These are phyloP conservation scores for Populus ilicifolia DNA, from an alignment of 345 rosid species.

Conservation along the genomic window DNA sequence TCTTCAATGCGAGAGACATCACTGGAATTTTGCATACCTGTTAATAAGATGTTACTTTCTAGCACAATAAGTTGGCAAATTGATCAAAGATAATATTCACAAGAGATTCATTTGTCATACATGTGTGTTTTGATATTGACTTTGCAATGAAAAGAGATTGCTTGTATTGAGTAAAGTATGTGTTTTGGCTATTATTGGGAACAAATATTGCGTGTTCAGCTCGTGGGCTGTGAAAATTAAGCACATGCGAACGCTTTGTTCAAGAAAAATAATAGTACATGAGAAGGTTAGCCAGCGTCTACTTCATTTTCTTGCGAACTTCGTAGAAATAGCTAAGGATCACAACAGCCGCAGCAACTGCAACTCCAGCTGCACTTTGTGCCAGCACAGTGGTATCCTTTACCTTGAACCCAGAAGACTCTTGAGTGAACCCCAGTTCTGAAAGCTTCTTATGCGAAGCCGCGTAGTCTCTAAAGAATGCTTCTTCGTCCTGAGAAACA, in stretches of 20 bases:
- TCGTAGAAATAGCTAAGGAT: slow-evolving; percentile 75
- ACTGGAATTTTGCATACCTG: not conserved
- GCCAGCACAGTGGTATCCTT: slow-evolving; percentile 58
- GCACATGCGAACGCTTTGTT: not conserved
- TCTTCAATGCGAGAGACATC: not conserved
- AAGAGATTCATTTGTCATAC: not conserved
- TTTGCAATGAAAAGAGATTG: not conserved
- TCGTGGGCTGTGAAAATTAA: not conserved
- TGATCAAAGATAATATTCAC: not conserved
- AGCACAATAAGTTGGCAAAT: not conserved
- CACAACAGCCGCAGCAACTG: slow-evolving; percentile 76
- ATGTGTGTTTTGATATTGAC: not conserved
- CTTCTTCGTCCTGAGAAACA: slow-evolving; percentile 71
- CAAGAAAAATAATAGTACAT: not conserved
- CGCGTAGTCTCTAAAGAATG: slow-evolving; percentile 72
- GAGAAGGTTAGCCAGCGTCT: not conserved
- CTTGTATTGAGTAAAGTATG: not conserved
- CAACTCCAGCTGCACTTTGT: slow-evolving; percentile 80
- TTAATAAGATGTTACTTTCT: not conserved
- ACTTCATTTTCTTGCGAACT: slow-evolving; percentile 64
- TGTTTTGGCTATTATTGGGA: not conserved
- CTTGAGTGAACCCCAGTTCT: slow-evolving; percentile 67
- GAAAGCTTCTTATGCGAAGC: slow-evolving; percentile 85
- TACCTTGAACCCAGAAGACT: slow-evolving; percentile 38
- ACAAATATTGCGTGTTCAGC: slow-evolving; percentile 3